These are phyloP conservation scores for Diaporthe longicolla DNA, from an alignment of 2,329 filamentous ascomycete genomes.

Conservation along the genomic window DNA sequence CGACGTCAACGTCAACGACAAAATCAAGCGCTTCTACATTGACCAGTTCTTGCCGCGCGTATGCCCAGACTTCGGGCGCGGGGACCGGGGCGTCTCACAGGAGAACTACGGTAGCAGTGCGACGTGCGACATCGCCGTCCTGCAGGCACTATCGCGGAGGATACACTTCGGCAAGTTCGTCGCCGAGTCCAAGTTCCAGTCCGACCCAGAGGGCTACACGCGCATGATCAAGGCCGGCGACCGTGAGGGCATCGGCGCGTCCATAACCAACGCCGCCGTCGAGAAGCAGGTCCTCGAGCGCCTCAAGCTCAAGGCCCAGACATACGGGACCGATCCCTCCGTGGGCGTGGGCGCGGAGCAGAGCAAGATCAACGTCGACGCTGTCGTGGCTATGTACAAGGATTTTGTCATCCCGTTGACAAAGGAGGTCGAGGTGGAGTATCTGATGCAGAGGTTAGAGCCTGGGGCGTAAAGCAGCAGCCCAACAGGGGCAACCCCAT, in stretches of 20 bases:
- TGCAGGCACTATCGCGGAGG: conserved; percentile 90
- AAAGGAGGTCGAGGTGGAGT: conserved; percentile 98
- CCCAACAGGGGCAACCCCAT: not conserved
- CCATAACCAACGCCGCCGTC: conserved; percentile 91
- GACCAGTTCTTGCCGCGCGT: conserved; percentile 85
- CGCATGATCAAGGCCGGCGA: conserved; percentile 86
- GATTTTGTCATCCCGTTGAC: conserved; percentile 96
- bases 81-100: conserved; percentile 85
- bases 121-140: conserved; percentile 88
- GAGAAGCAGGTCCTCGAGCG: conserved; percentile 93
- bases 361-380: conserved; percentile 91
- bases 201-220: conserved; percentile 85
- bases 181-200: conserved; percentile 93
- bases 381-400: conserved; percentile 90
- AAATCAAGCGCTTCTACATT: conserved; percentile 89
- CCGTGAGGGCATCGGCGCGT: conserved; percentile 83
- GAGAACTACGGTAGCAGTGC: conserved; percentile 97
- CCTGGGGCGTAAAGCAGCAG: conserved; percentile 45
- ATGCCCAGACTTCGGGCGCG: conserved; percentile 82
- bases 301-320: conserved; percentile 88
- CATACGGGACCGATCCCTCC: conserved; percentile 92
- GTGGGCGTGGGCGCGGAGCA: conserved; percentile 67
- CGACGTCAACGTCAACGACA: conserved; percentile 88
- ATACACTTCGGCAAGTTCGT: conserved; percentile 99
- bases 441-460: conserved; percentile 91